Base-by-base conservation (phyloP, 2,329 filamentous ascomycete species). In the Hortaea sp. region DNA sequence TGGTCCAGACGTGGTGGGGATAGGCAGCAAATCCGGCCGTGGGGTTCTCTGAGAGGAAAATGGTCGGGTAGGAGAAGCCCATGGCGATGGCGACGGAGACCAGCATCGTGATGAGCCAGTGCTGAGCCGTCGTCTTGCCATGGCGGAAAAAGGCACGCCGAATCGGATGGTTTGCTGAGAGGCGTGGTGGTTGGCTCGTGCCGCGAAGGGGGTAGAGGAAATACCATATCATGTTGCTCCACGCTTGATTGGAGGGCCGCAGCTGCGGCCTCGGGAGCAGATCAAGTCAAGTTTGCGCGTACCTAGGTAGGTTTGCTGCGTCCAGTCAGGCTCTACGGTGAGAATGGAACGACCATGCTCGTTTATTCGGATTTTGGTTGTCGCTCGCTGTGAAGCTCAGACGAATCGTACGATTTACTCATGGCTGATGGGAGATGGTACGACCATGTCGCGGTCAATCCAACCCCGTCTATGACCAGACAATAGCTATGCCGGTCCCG, bases 1-100 rank as follows among this genome's bases (percentile, higher is more conserved):
- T 57, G 28, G 85, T 88, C 85, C 85, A 90, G 54, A 85, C 84
- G 75, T 89, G 83, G 58, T 83, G 81, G 29, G 85, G 85, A 6
- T 88, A 70, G 51, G 81, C 84, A 44, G 83, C 82, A 27, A 81
- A 78, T 53, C 82, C 81, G 59, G 80, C 83, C 56, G 79, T 79
- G 53, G 84, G 82, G 63, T 85, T 81, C 59, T 78, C 81, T 1
- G 80, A 81, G 43, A 89, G 76, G 60, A 87, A 88, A 13, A 85
- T 76, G 44, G 86, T 81, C 6, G 84, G 84, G 58, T 87, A 89
- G 50, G 83, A 77, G 45, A 88, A 75, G 44, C 82, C 68, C 40
- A 83, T 77, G 46, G 83, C 83, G 48, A 86, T 74, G 39, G 78
- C 76, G 45, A 85, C 79, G n/a, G 84, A 87, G 46, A 86, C 69